Evolutionary conservation across 768 basidiomycete genomes (phyloP), one percentile per base, ranked within the genome.

Genomic region (Psilocybe cubensis): DNA sequence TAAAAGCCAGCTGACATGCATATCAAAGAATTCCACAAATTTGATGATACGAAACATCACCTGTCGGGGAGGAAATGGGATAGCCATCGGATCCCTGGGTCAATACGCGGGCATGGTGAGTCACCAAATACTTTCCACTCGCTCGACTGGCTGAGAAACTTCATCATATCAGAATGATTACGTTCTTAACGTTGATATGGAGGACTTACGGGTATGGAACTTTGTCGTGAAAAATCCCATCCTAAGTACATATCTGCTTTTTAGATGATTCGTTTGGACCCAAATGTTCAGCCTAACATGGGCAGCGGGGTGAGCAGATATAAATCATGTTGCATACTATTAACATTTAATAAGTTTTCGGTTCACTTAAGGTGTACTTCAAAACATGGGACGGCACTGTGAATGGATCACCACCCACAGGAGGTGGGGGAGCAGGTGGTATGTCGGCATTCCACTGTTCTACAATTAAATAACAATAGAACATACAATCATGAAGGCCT

Each of bases 11-110:
- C n/a, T 23, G 25, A 28, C 1, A 0, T 25, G 11, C 21, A 7
- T 29, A 6, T 17, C 5, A 9, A 17, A 84, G 83, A 86, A 86
- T 66, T 81, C 82, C 29, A 79, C 84, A 2, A 82, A 83, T 59
- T 66, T 86, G 52, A 27, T 78, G 21, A 79, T 76, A 0, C 68
- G 72, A 4, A 79, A 83, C 57, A 73, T 84, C 42, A 79, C 77
- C 49, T 86, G 84, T 60, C 75, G 79, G 20, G 85, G 84, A 14
- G 85, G 84, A 9, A 85, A 84, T 58, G 84, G 84, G 2, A 78
- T 87, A 27, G 84, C 85, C 1, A 80, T 85, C 62, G 84, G 83
- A 14, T 84, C 83, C 23, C 67, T 87, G 14, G 85, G 82, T 14
- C 83, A 85, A 68, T 86, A 85, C 58, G 72, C 72, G 9, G 74